Conservation (phyloP, 2,329 filamentous ascomycete species). For the Lachnellula hyalina region DNA sequence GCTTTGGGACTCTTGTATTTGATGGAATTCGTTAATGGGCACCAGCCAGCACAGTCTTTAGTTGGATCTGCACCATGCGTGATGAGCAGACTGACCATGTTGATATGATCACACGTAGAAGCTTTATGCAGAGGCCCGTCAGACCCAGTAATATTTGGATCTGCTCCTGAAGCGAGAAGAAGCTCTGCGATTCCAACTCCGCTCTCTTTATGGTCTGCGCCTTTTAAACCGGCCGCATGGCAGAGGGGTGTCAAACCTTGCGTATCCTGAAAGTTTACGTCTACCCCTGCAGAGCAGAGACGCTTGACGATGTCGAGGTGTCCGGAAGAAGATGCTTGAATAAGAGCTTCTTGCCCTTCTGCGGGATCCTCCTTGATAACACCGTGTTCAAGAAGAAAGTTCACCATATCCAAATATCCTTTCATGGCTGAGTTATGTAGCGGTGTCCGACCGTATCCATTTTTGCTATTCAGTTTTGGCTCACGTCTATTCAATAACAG, state of each 20-base stretch:
- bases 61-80: constrained; percentile 14
- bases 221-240: constrained; percentile 5
- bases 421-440: constrained; percentile 8
- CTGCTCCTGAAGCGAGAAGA: constrained; percentile 11
- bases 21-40: constrained; percentile 5
- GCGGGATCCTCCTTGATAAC: constrained; percentile 9
- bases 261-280: constrained; percentile 4
- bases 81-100: constrained; percentile 8
- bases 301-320: constrained; percentile 14
- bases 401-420: constrained; percentile 14
- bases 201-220: not conserved
- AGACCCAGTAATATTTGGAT: constrained; percentile 7
- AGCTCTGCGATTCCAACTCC: constrained; percentile 10
- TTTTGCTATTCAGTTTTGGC: constrained; percentile 10
- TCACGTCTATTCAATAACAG: constrained; percentile 15
- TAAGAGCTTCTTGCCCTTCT: constrained; percentile 8
- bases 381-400: constrained; percentile 16
- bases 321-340: constrained; percentile 7
- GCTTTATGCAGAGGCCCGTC: constrained; percentile 12
- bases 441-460: constrained; percentile 5
- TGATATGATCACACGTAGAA: constrained; percentile 3
- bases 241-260: constrained; percentile 9
- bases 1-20: constrained; percentile 6
- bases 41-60: not conserved
- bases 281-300: constrained; percentile 4